Percentiles rank a stretch among this genome's conserved stretches.
Conservation (phyloP, 352 stramenopile species). For the Phytophthora cactorum region DNA sequence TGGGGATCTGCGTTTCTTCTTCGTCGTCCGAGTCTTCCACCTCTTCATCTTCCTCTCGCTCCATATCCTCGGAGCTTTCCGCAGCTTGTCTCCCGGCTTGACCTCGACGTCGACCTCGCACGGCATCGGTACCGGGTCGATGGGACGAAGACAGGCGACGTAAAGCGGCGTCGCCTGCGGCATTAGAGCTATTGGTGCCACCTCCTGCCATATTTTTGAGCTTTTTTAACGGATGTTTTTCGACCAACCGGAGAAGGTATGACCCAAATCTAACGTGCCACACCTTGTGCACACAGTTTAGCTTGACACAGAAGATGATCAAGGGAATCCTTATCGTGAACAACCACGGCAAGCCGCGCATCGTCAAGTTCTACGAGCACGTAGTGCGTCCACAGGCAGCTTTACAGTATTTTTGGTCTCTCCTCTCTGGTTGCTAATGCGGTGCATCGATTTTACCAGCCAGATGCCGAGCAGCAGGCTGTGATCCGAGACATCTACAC, state of each 20-base stretch:
- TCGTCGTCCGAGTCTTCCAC: conserved; percentile 40
- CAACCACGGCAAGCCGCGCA: conserved; percentile 98
- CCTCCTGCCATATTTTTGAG: conserved; percentile 26
- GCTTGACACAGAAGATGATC: conserved; percentile 87
- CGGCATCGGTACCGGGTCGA: neutral
- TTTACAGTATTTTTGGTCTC: neutral
- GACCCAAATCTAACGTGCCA: neutral
- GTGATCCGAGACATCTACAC: conserved; percentile 99
- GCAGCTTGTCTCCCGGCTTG: conserved; percentile 1
- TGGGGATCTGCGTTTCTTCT: conserved; percentile 40
- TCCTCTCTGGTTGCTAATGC: neutral
- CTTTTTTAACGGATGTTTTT: conserved; percentile 10
- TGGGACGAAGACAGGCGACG: conserved; percentile 5
- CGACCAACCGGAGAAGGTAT: conserved; percentile 6
- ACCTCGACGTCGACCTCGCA: conserved; percentile 3
- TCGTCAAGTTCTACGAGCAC: conserved; percentile 99
- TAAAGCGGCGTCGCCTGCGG: neutral
- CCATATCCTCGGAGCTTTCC: conserved; percentile 36
- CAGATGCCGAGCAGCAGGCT: conserved; percentile 96
- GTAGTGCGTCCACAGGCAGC: conserved; percentile 77
- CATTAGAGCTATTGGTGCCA: conserved; percentile 1
- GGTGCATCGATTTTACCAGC: conserved; percentile 42
- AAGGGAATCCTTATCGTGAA: conserved; percentile 99
- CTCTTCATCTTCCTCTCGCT: conserved; percentile 26
- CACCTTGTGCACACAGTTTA: conserved; percentile 8